These are phyloP conservation scores for Penicillium sp. DNA, from an alignment of 2,329 filamentous ascomycete genomes.

Conservation along the genomic window DNA sequence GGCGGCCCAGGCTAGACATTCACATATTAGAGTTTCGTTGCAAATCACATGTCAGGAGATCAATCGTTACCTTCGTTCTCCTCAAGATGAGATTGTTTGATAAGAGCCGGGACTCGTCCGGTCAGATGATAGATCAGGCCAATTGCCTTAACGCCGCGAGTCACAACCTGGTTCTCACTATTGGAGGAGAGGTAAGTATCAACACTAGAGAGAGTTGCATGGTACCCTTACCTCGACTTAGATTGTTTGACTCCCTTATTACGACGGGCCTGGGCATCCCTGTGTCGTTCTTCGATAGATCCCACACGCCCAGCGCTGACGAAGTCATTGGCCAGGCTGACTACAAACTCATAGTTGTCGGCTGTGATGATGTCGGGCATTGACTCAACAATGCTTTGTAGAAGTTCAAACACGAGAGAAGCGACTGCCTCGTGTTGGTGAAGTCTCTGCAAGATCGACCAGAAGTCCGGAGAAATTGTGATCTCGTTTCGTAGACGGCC, in stretches of 20 bases:
- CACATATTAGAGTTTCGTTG: conserved; percentile 8
- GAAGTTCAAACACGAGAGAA: conserved; percentile 77
- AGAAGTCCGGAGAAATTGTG: conserved; percentile 95
- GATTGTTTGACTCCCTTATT: conserved; percentile 53
- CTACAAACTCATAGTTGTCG: conserved; percentile 90
- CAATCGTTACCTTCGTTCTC: conserved; percentile 65
- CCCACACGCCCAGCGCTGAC: conserved; percentile 76
- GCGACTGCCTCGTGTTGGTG: conserved; percentile 68
- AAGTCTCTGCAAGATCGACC: conserved; percentile 79
- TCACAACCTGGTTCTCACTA: conserved; percentile 69
- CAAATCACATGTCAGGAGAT: background rate
- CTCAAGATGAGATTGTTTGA: conserved; percentile 90
- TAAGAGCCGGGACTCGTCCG: conserved; percentile 75
- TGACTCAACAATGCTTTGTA: conserved; percentile 70
- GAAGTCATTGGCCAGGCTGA: conserved; percentile 83
- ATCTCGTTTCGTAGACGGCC: conserved; percentile 83
- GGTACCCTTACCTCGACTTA: conserved; percentile 53
- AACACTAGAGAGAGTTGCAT: background rate
- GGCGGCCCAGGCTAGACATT: conserved; percentile 75
- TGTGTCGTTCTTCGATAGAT: conserved; percentile 65
- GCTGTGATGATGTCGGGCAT: conserved; percentile 81
- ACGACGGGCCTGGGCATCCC: conserved; percentile 53
- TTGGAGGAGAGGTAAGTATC: conserved; percentile 13
- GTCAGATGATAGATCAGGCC: conserved; percentile 80
- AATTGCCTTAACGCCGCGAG: conserved; percentile 76